phyloP scores from a whole-genome alignment of 805 yeast genomes.

The Kuraishia molischiana region DNA sequence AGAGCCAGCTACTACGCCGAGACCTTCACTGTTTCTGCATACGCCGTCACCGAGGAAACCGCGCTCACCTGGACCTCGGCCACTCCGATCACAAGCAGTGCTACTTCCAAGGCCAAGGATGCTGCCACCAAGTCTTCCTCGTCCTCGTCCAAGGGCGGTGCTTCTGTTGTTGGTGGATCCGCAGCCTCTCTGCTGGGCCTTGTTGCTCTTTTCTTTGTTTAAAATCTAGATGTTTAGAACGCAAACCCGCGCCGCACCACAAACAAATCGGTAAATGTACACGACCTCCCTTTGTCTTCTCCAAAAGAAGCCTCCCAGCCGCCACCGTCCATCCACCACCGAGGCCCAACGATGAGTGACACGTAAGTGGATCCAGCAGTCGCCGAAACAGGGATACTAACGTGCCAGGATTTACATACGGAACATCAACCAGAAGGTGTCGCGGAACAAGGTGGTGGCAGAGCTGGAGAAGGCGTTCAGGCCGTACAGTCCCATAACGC shows the following conservation, averaged over 20 bases:
- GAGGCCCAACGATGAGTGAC: too few relatives aligned
- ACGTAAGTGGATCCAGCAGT: not conserved
- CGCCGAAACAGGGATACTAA: too few relatives aligned
- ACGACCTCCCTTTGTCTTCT: too few relatives aligned
- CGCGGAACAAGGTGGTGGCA: constrained; percentile 36
- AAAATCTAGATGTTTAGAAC: too few relatives aligned
- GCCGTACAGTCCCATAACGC: constrained; percentile 33
- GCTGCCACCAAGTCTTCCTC: not conserved
- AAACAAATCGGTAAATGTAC: too few relatives aligned
- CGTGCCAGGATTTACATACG: constrained; percentile 47
- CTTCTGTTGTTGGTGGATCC: too few relatives aligned
- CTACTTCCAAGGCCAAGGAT: not conserved
- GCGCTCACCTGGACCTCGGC: not conserved
- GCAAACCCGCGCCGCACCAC: too few relatives aligned
- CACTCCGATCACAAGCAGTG: not conserved
- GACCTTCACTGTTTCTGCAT: not conserved
- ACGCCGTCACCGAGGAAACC: not conserved
- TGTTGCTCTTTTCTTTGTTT: too few relatives aligned
- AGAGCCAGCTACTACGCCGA: not conserved
- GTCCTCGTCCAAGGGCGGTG: not conserved
- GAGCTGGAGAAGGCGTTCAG: constrained; percentile 32
- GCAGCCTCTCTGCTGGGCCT: too few relatives aligned
- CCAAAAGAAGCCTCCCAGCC: too few relatives aligned
- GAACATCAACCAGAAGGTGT: constrained; percentile 63
- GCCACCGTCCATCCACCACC: too few relatives aligned